Percentiles rank a stretch among this genome's conserved stretches.
Evolutionary conservation across 805 yeast species (phyloP).

Genomic region (Starmerella vitae): DNA sequence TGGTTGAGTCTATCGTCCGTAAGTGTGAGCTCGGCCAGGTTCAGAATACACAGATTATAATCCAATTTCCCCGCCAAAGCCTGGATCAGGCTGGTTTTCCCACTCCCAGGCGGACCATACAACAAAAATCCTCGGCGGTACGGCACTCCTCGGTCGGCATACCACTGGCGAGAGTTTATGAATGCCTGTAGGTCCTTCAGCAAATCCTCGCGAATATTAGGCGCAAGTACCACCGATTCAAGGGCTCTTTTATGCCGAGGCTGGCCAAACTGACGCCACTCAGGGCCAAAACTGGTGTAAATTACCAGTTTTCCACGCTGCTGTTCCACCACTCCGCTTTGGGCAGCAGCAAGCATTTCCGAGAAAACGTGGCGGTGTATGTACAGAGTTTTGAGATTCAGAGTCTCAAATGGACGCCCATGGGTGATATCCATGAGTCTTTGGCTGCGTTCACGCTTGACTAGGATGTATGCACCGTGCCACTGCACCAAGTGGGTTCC

Average conservation of each 20-base stretch:
- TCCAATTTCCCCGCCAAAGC: conserved; percentile 94
- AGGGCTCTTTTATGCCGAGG: conserved; percentile 77
- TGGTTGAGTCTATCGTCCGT: conserved; percentile 93
- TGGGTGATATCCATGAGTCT: conserved; percentile 74
- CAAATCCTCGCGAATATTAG: conserved; percentile 53
- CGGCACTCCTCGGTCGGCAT: conserved; percentile 91
- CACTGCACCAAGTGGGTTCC: conserved; percentile 83
- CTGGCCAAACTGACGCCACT: conserved; percentile 96
- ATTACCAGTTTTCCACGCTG: conserved; percentile 90
- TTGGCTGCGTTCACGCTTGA: conserved; percentile 82
- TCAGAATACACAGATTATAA: conserved; percentile 86
- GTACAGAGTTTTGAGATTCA: conserved; percentile 81
- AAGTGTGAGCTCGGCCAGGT: conserved; percentile 75
- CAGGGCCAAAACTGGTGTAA: conserved; percentile 93
- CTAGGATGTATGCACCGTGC: conserved; percentile 75
- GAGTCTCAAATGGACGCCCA: conserved; percentile 93
- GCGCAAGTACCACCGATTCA: conserved; percentile 75
- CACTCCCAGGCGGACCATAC: conserved; percentile 97
- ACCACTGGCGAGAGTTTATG: conserved; percentile 73
- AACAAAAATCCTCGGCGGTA: conserved; percentile 86
- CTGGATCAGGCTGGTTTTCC: conserved; percentile 90
- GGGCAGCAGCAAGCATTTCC: conserved; percentile 70
- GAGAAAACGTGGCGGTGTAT: conserved; percentile 60
- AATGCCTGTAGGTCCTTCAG: conserved; percentile 68
- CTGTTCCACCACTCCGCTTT: conserved; percentile 60